phyloP scores from a whole-genome alignment of 345 rosid species.

The Firmiana major region DNA sequence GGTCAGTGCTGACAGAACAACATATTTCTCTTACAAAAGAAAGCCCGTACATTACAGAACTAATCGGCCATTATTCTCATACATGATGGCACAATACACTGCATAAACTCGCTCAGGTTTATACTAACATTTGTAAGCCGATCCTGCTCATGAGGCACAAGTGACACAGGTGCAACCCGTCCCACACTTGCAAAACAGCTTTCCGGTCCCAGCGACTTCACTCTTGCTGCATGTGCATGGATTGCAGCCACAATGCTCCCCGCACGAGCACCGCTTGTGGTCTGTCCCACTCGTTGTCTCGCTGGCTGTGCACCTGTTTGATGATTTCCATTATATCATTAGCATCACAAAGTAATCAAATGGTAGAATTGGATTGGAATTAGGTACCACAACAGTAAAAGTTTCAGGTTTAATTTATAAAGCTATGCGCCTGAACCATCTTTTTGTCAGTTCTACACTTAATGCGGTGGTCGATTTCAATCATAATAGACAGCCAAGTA shows the following conservation, averaged over 20 bases:
- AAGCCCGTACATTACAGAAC: too few relatives aligned
- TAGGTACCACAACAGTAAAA: background rate
- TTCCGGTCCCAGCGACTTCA: slow-evolving; percentile 16
- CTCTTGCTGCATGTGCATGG: slow-evolving; percentile 50
- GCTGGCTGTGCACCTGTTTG: slow-evolving; percentile 31
- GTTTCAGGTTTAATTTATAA: background rate
- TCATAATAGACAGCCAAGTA: background rate
- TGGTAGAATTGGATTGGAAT: background rate
- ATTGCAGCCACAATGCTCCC: slow-evolving; percentile 62
- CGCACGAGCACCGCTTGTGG: slow-evolving; percentile 47
- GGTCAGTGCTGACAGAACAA: too few relatives aligned
- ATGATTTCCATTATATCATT: background rate
- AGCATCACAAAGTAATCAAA: background rate
- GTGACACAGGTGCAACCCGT: slow-evolving; percentile 34
- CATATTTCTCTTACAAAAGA: too few relatives aligned
- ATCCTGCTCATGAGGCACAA: slow-evolving; percentile 24
- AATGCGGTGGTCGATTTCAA: background rate
- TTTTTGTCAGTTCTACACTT: background rate
- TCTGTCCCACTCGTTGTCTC: slow-evolving; percentile 25
- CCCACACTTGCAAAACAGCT: slow-evolving; percentile 36
- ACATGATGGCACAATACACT: background rate
- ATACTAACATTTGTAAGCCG: background rate
- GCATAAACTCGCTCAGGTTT: background rate
- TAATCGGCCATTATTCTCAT: background rate
- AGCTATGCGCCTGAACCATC: background rate